Conservation (phyloP, 164 flowering plant genomes). For the Litsea cubeba region DNA sequence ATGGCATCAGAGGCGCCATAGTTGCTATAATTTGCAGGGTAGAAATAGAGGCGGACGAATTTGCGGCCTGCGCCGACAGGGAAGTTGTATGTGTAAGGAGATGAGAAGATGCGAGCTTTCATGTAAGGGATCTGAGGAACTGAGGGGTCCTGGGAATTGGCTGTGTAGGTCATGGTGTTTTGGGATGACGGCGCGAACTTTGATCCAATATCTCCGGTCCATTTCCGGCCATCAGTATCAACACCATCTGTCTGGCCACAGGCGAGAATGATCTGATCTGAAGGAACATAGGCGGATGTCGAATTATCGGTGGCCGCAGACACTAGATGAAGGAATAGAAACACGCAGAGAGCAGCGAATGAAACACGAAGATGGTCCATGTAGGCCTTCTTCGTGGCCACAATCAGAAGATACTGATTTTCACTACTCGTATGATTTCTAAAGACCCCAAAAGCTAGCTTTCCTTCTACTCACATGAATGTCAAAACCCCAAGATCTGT, state of each 20-base stretch:
- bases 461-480: background rate
- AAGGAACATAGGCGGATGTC: slow-evolving; percentile 2
- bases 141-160: slow-evolving; percentile 45
- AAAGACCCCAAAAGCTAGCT: no score
- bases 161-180: slow-evolving; percentile 33
- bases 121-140: slow-evolving; percentile 66
- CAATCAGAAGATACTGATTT: background rate
- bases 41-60: slow-evolving; percentile 77
- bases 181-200: slow-evolving; percentile 31
- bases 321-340: background rate
- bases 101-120: slow-evolving; percentile 64
- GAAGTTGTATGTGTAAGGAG: slow-evolving; percentile 61
- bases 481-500: background rate
- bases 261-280: slow-evolving; percentile 8
- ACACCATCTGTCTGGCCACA: slow-evolving; percentile 6
- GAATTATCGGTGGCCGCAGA: slow-evolving; percentile 5
- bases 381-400: slow-evolving; percentile 1
- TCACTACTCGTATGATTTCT: background rate
- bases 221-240: slow-evolving; percentile 18
- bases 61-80: slow-evolving; percentile 74
- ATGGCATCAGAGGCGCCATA: slow-evolving; percentile 23
- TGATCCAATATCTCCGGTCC: slow-evolving; percentile 70
- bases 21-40: slow-evolving; percentile 27
- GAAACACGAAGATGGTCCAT: background rate
- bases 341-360: background rate